Conservation (phyloP, 441 rosid genomes). For the Macaranga tanarius region DNA sequence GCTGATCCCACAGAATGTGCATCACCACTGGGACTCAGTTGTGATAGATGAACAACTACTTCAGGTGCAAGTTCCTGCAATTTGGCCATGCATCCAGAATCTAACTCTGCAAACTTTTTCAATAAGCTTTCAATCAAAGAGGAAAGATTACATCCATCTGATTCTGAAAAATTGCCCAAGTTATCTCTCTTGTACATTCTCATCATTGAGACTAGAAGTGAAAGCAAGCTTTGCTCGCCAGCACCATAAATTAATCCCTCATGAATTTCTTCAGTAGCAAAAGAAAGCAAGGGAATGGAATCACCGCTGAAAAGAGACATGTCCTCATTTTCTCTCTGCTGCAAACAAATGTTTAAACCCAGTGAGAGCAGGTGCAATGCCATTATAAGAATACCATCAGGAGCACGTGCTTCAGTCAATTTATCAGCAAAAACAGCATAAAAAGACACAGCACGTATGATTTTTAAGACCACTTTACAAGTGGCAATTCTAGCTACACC, state of each 20-base stretch:
- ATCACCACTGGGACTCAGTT: conserved; percentile 32
- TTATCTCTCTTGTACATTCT: conserved; percentile 59
- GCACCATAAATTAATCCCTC: conserved; percentile 49
- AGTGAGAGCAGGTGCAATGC: conserved; percentile 85
- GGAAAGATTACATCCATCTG: conserved; percentile 63
- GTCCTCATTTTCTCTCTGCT: conserved; percentile 44
- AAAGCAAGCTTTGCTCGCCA: conserved; percentile 68
- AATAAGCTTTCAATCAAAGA: conserved; percentile 72
- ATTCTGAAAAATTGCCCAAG: conserved; percentile 48
- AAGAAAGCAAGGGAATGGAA: conserved; percentile 48
- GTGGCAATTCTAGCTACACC: conserved; percentile 75
- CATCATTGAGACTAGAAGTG: conserved; percentile 88
- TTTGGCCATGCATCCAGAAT: conserved; percentile 59
- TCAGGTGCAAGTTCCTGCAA: conserved; percentile 83
- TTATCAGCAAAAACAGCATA: conserved; percentile 74
- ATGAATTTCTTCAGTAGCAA: conserved; percentile 63
- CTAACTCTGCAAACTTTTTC: conserved; percentile 74
- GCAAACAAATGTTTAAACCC: conserved; percentile 69
- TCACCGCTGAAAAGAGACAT: conserved; percentile 34
- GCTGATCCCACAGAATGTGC: conserved; percentile 34
- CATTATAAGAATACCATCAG: conserved; percentile 67
- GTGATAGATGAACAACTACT: conserved; percentile 53
- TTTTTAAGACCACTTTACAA: conserved; percentile 63
- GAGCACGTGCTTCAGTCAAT: conserved; percentile 65
- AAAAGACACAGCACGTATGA: conserved; percentile 72